A percentile compares a stretch with the other conserved stretches of the same genome.
These are phyloP conservation scores for Pythium folliculosum DNA, from an alignment of 352 stramenopile species.

Conservation along the genomic window DNA sequence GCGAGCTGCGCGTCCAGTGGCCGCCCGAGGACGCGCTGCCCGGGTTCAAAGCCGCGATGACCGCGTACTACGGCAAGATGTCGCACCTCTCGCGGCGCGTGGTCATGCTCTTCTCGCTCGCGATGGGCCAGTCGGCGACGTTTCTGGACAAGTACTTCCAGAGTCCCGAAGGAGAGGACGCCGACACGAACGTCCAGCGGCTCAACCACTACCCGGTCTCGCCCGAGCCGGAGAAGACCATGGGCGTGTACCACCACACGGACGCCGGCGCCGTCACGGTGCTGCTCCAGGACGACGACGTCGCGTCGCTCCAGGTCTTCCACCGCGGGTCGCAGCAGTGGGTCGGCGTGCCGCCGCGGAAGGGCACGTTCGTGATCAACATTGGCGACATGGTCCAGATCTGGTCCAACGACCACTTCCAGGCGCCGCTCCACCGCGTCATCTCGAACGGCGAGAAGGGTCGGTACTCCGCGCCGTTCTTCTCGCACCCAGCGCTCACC, in stretches of 20 bases:
- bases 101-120: constrained; percentile 54
- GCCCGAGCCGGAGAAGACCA: constrained; percentile 43
- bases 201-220: constrained; percentile 91
- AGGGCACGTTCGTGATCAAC: constrained; percentile 62
- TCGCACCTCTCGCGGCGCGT: constrained; percentile 47
- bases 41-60: constrained; percentile 52
- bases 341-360: constrained; percentile 41
- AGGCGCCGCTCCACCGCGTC: constrained; percentile 51
- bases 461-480: constrained; percentile 60
- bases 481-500: constrained; percentile 66
- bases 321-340: constrained; percentile 50
- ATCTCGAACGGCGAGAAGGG: constrained; percentile 30
- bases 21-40: constrained; percentile 41
- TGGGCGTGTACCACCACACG: constrained; percentile 64
- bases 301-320: constrained; percentile 55
- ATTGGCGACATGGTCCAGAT: constrained; percentile 61
- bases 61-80: constrained; percentile 45
- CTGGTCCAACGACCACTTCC: constrained; percentile 58
- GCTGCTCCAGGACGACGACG: constrained; percentile 64
- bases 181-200: constrained; percentile 86
- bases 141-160: constrained; percentile 68
- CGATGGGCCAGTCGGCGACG: constrained; percentile 40
- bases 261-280: constrained; percentile 58
- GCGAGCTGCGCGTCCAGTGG: constrained; percentile 46
- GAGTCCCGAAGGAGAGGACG: background rate